These are phyloP conservation scores for Fusarium albosuccineum DNA, from an alignment of 2,329 filamentous ascomycete genomes.

Conservation along the genomic window DNA sequence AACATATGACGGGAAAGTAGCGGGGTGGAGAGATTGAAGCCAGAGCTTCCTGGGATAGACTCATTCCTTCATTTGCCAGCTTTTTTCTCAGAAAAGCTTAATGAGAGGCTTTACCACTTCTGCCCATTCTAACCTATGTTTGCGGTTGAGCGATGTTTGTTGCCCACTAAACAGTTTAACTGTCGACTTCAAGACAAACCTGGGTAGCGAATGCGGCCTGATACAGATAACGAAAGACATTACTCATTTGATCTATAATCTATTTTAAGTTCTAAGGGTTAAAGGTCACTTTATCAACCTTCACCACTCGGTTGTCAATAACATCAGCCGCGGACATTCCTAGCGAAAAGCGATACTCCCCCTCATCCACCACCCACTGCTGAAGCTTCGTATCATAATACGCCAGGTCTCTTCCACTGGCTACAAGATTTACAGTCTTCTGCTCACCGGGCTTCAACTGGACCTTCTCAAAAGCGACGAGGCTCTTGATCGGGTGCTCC, in stretches of 20 bases:
- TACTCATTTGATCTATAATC: background rate
- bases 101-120: no score
- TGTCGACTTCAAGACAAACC: no score
- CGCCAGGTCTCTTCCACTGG: conserved; percentile 44
- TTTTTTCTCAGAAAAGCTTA: no score
- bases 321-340: conserved; percentile 45
- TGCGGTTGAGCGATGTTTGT: no score
- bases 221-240: no score
- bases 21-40: no score
- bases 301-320: background rate
- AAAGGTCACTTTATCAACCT: conserved; percentile 1
- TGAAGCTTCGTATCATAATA: conserved; percentile 42
- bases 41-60: no score
- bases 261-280: conserved; percentile 3
- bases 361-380: conserved; percentile 47
- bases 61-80: no score
- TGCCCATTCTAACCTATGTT: no score
- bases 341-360: conserved; percentile 45
- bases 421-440: conserved; percentile 24
- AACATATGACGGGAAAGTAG: no score
- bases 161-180: no score
- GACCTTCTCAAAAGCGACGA: conserved; percentile 50
- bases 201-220: no score
- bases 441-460: conserved; percentile 39
- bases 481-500: conserved; percentile 47